phyloP scores from a whole-genome alignment of 805 yeast genomes.

The Ogataea polymorpha region DNA sequence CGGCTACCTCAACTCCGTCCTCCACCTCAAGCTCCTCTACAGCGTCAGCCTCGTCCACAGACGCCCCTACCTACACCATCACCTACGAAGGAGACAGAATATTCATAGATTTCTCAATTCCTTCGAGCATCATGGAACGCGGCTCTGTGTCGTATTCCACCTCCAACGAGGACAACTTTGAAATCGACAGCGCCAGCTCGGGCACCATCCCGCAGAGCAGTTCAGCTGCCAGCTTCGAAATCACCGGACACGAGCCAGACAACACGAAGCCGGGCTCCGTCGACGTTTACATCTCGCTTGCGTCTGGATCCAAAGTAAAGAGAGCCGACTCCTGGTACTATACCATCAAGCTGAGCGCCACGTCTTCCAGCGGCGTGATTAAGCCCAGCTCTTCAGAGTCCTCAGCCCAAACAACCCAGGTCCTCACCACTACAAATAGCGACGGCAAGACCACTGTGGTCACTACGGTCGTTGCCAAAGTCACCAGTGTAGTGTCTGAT shows the following conservation, averaged over 20 bases:
- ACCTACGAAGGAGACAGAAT: slow-evolving; percentile 6
- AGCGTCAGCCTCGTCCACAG: neutral
- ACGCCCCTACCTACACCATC: slow-evolving; percentile 11
- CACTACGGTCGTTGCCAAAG: slow-evolving; percentile 1
- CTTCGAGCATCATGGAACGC: slow-evolving; percentile 5
- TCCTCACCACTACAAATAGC: slow-evolving; percentile 5
- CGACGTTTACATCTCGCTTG: slow-evolving; percentile 7
- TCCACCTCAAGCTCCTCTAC: neutral
- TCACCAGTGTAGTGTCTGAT: neutral
- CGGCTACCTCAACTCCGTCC: neutral
- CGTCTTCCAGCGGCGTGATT: slow-evolving; percentile 9
- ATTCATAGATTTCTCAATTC: slow-evolving; percentile 7
- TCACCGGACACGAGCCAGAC: slow-evolving; percentile 10
- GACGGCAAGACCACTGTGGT: neutral
- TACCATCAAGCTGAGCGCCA: slow-evolving; percentile 6
- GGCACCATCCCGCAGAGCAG: slow-evolving; percentile 2
- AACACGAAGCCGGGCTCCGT: slow-evolving; percentile 5
- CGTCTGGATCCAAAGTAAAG: slow-evolving; percentile 4
- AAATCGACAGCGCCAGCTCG: slow-evolving; percentile 1
- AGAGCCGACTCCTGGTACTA: slow-evolving; percentile 11
- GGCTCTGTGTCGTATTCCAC: slow-evolving; percentile 7
- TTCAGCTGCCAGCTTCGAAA: slow-evolving; percentile 5
- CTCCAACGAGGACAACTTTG: slow-evolving; percentile 9
- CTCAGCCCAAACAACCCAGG: neutral
- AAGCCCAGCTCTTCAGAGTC: slow-evolving; percentile 3